Base-by-base conservation (phyloP, 371 early-diverging fungal genomes). In the Haplosporangium sp. region DNA sequence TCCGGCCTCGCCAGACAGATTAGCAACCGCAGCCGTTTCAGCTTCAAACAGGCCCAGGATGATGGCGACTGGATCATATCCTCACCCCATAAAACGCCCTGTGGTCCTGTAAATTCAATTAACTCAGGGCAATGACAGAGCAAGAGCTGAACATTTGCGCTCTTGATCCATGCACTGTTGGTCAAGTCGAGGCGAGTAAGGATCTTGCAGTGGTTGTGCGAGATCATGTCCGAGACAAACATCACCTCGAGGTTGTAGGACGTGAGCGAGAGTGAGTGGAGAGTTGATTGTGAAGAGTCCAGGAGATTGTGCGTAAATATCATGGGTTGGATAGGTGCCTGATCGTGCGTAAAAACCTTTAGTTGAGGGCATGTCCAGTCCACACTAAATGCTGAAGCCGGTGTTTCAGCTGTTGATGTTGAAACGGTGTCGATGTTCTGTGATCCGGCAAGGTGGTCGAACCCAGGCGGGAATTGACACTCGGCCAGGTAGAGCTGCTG, bases 1-100 rank as follows among this genome's bases (percentile, higher is more conserved):
- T 71, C 72, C 4, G 72, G 72, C 40, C 72, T 46, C 8, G 72
- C 72, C 21, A 71, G 54, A n/a, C 72, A 64, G n/a, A 71, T 36
- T 51, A 71, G 47, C 38, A 64, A 13, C 40, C 54, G 59, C 8
- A 71, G 21, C n/a, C 37, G 50, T 13, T 36, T 46, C 46, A 71
- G 38, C 11, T 61, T 64, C 18, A 60, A 10, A 18, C 72, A 71
- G 12, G 65, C 36, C 72, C 72, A 71, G 16, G 53, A 20, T 16
- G 37, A 18, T 2, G 50, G 0, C 0, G 72, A 71, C 16, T 38
- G 51, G 38, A 50, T 9, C 13, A 71, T 20, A 38, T 71, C 72
- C 36, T 71, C 72, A 1, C 72, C 72, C 72, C 72, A 71, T 1
- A 71, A 56, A 6, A 71, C 65, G 18, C 65, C 61, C 12, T 51